phyloP scores from a whole-genome alignment of 2,329 filamentous ascomycete species.

The Pseudogymnoascus sp. region DNA sequence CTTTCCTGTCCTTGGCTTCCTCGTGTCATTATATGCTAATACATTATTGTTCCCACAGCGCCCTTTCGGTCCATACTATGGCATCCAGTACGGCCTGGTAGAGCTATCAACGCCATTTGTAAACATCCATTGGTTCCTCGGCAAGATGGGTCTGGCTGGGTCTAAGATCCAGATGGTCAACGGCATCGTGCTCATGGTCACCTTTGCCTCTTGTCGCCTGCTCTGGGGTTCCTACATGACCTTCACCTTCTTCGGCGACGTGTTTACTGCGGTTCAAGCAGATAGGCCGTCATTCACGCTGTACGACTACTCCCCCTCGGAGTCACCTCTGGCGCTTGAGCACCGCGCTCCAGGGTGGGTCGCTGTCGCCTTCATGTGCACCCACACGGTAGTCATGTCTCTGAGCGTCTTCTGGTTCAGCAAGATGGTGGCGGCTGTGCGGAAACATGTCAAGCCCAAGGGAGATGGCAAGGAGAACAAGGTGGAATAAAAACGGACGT shows the following conservation, averaged over 20 bases:
- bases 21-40: background rate
- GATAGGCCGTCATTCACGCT: slow-evolving; percentile 40
- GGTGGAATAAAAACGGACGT: background rate
- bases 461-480: background rate
- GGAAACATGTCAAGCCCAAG: background rate
- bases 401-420: slow-evolving; percentile 78
- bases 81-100: slow-evolving; percentile 72
- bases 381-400: slow-evolving; percentile 65
- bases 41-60: slow-evolving; percentile 43
- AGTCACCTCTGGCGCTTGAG: slow-evolving; percentile 26
- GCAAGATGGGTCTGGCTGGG: slow-evolving; percentile 74
- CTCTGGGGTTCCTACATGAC: slow-evolving; percentile 70
- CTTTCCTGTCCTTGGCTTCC: background rate
- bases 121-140: slow-evolving; percentile 86
- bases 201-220: slow-evolving; percentile 71
- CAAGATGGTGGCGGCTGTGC: slow-evolving; percentile 62
- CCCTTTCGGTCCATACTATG: slow-evolving; percentile 78
- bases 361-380: slow-evolving; percentile 58
- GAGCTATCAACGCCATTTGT: slow-evolving; percentile 78
- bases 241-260: slow-evolving; percentile 60
- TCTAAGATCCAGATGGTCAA: slow-evolving; percentile 70
- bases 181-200: slow-evolving; percentile 61
- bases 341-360: slow-evolving; percentile 48
- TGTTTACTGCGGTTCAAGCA: slow-evolving; percentile 42
- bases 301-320: slow-evolving; percentile 43